Conservation (phyloP, 176 grass and related monocot genomes). For the Carex scoparia region DNA sequence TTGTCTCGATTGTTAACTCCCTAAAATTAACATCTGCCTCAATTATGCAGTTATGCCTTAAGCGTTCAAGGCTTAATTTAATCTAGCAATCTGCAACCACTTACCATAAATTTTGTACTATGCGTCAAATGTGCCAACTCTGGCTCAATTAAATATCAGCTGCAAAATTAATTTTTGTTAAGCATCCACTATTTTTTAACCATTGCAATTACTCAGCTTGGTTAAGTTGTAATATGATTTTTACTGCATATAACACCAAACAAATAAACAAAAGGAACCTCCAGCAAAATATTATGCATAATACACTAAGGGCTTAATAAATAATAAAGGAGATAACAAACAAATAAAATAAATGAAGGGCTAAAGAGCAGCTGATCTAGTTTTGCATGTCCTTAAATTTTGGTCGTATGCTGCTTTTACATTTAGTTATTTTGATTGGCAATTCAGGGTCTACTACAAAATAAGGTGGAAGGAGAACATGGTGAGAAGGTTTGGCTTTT, state of each 20-base stretch:
- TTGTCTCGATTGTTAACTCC: neutral
- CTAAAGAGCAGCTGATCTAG: neutral
- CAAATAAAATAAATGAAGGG: slow-evolving; percentile 1
- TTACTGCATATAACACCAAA: neutral
- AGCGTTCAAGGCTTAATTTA: neutral
- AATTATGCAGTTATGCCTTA: neutral
- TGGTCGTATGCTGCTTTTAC: neutral
- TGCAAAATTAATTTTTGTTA: neutral
- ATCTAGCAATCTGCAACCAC: neutral
- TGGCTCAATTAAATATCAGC: neutral
- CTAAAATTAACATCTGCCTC: neutral
- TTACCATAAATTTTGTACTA: neutral
- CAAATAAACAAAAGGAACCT: neutral
- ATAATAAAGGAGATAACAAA: neutral
- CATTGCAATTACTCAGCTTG: neutral
- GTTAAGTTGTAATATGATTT: neutral
- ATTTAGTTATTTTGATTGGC: neutral
- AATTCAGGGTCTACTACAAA: slow-evolving; percentile 82
- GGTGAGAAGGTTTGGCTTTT: slow-evolving; percentile 79
- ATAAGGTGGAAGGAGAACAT: slow-evolving; percentile 70
- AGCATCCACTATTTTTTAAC: neutral
- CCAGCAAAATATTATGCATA: neutral
- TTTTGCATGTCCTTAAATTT: neutral
- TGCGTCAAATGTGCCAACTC: neutral
- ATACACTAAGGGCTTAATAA: neutral